Base-by-base conservation (phyloP, 352 stramenopile genomes). In the Poterioochromonas sp. region DNA sequence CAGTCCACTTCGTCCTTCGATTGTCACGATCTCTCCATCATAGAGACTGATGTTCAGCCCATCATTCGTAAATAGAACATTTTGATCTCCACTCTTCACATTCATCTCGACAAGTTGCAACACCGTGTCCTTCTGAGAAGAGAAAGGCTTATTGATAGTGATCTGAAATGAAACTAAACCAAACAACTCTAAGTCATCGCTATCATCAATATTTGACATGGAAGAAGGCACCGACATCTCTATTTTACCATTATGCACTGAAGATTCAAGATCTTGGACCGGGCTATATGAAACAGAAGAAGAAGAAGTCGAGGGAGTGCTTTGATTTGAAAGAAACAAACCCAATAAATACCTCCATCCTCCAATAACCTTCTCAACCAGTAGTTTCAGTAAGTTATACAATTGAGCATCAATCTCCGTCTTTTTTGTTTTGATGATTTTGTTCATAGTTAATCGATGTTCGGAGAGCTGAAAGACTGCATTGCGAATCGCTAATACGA, bases 371-470 rank as follows among this genome's bases (percentile, higher is more conserved):
- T 26, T 15, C n/a, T n/a, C n/a, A n/a, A n/a, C n/a, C n/a, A n/a
- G n/a, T n/a, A n/a, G n/a, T n/a, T n/a, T n/a, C n/a, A n/a, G n/a
- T n/a, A n/a, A n/a, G n/a, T n/a, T n/a, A 26, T 58, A 58, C 12
- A 68, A 40, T 5, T 15, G 5, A 32, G 8, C 12, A 68, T 68
- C 58, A 47, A 71, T 71, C 26, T 71, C 62, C 15, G 8, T n/a
- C 26, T 71, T 71, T 11, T 26, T 26, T 41, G 12, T 29, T 44
- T 71, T 71, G 34, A 71, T 71, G 8, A 71, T 41, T 29, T 44
- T 71, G 41, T 71, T 22, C 2, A 29, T 12, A 26, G 62, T 71
- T 47, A 71, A 47, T 47, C 62, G n/a, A 71, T 71, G 62, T 44
- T 44, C 34, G 5, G 11, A 26, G 8, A 53, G 8, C 11, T 71